Evolutionary conservation across 768 basidiomycete species (phyloP).

Genomic region (Pholiota conissans): DNA sequence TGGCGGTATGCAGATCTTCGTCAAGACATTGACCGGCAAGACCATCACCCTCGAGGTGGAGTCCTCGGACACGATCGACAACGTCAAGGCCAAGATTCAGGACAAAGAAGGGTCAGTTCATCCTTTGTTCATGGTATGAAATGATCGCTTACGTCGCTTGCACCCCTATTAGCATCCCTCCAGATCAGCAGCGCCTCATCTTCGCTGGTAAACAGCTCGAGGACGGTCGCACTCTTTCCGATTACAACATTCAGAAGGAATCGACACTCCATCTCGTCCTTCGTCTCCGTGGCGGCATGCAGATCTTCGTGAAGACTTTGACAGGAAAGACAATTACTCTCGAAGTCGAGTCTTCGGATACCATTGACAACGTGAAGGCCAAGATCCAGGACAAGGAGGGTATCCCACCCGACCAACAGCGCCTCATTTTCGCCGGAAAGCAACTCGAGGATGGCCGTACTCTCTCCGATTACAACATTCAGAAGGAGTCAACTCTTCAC

Average conservation of each 20-base stretch:
- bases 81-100: conserved; percentile 82
- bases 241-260: conserved; percentile 84
- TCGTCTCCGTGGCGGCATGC: conserved; percentile 72
- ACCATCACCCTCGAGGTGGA: conserved; percentile 89
- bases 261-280: conserved; percentile 75
- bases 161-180: conserved; percentile 54
- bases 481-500: conserved; percentile 74
- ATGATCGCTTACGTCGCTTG: conserved; percentile 15
- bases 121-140: not conserved
- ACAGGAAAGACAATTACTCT: conserved; percentile 78
- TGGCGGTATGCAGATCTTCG: conserved; percentile 79
- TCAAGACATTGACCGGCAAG: conserved; percentile 89
- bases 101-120: conserved; percentile 68
- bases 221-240: conserved; percentile 87
- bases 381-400: conserved; percentile 84
- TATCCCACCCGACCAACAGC: conserved; percentile 77
- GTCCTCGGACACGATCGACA: conserved; percentile 75
- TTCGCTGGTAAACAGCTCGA: conserved; percentile 96
- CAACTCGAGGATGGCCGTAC: conserved; percentile 80
- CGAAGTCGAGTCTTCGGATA: conserved; percentile 75
- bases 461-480: conserved; percentile 76
- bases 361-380: conserved; percentile 75
- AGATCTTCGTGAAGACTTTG: conserved; percentile 70
- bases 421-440: conserved; percentile 80
- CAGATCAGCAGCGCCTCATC: conserved; percentile 94